Conservation (phyloP, 75 land plant genomes). For the Picea glauca region DNA sequence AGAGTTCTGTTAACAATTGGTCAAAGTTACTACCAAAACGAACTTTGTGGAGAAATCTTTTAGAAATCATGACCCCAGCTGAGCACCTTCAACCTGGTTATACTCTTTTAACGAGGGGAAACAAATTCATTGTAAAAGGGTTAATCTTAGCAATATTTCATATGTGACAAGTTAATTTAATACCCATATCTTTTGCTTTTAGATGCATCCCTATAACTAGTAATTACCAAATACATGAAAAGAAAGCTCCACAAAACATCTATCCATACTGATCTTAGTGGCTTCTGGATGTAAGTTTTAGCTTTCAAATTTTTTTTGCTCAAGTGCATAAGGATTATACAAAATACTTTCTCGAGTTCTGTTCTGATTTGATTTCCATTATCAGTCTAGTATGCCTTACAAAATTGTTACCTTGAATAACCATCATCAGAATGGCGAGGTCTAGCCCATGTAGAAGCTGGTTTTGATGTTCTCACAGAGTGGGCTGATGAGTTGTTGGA, state of each 20-base stretch:
- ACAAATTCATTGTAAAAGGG: no score
- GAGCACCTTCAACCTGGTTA: no score
- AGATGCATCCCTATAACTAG: background rate
- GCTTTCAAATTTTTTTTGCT: no score
- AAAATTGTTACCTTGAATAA: conserved; percentile 59
- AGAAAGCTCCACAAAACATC: background rate
- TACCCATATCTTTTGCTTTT: background rate
- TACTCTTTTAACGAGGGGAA: no score
- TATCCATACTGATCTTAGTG: background rate
- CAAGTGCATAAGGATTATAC: background rate
- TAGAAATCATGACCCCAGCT: no score
- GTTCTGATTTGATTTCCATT: conserved; percentile 1
- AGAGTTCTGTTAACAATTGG: no score
- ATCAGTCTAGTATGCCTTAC: background rate
- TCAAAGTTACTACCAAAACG: no score
- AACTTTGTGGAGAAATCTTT: no score
- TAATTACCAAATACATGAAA: background rate
- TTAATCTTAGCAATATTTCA: no score
- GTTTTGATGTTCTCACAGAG: conserved; percentile 74
- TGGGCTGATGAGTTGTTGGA: conserved; percentile 34
- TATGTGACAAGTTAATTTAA: no score
- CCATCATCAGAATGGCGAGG: conserved; percentile 73
- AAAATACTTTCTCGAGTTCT: background rate
- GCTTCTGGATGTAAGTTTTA: background rate
- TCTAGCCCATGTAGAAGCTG: conserved; percentile 83